A percentile compares a stretch with the other conserved stretches of the same genome.
phyloP scores from a whole-genome alignment of 371 early-diverging fungal genomes.

The Fennellomyces sp. region DNA sequence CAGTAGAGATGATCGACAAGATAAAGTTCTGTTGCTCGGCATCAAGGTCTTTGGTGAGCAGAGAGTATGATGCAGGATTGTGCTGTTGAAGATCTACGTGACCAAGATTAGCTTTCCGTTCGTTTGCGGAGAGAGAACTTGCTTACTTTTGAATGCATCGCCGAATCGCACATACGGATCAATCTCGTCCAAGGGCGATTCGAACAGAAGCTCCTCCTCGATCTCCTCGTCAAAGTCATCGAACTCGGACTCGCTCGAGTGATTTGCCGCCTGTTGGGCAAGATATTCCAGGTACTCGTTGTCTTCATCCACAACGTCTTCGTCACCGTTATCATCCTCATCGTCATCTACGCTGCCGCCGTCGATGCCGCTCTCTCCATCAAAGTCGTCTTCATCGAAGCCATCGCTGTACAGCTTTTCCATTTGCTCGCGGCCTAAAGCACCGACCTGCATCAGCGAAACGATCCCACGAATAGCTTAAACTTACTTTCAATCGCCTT shows the following conservation, averaged over 20 bases:
- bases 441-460: background rate
- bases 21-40: slow-evolving; percentile 50
- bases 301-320: slow-evolving; percentile 62
- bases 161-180: slow-evolving; percentile 82
- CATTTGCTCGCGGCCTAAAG: slow-evolving; percentile 63
- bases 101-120: background rate
- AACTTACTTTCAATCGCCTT: slow-evolving; percentile 82
- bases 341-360: slow-evolving; percentile 42
- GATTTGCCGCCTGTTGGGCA: slow-evolving; percentile 54
- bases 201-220: slow-evolving; percentile 78
- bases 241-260: slow-evolving; percentile 43
- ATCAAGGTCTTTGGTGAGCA: slow-evolving; percentile 54
- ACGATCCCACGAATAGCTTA: too few relatives aligned
- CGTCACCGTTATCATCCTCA: slow-evolving; percentile 45
- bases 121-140: background rate
- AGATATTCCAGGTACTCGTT: slow-evolving; percentile 68
- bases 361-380: slow-evolving; percentile 52
- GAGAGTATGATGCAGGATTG: slow-evolving; percentile 51
- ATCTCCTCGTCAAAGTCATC: slow-evolving; percentile 70
- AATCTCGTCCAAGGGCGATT: slow-evolving; percentile 85
- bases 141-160: slow-evolving; percentile 45
- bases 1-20: slow-evolving; percentile 44
- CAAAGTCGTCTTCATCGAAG: slow-evolving; percentile 65
- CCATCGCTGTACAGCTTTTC: slow-evolving; percentile 65
- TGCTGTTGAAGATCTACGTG: slow-evolving; percentile 41